Evolutionary conservation across 352 stramenopile genomes (phyloP).

Genomic region (Globisporangium nagaii): DNA sequence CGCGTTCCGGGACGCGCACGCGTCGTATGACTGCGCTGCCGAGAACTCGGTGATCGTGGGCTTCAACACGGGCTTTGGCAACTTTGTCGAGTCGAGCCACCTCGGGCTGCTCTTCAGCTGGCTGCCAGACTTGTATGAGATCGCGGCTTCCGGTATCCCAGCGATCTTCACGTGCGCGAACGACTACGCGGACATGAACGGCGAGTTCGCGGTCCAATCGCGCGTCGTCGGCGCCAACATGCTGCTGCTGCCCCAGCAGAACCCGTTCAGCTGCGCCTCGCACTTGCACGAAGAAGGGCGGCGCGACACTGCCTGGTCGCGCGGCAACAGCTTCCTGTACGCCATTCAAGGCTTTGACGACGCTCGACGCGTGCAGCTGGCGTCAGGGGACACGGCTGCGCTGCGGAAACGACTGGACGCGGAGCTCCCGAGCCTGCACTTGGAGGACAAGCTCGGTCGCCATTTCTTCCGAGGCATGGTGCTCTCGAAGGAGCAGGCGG

Average conservation of each 20-base stretch:
- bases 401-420: conserved; percentile 43
- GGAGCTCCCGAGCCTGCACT: conserved; percentile 41
- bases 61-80: conserved; percentile 78
- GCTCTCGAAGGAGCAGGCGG: conserved; percentile 59
- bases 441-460: conserved; percentile 46
- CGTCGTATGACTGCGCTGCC: conserved; percentile 22
- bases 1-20: conserved; percentile 31
- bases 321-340: conserved; percentile 70
- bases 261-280: conserved; percentile 66
- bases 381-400: conserved; percentile 16
- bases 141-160: conserved; percentile 44
- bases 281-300: conserved; percentile 70
- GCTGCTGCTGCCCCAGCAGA: conserved; percentile 57
- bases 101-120: conserved; percentile 63
- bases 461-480: conserved; percentile 62
- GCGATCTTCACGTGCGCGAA: conserved; percentile 74
- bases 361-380: conserved; percentile 17
- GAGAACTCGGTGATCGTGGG: conserved; percentile 52
- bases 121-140: conserved; percentile 55
- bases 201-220: conserved; percentile 68
- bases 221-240: conserved; percentile 57
- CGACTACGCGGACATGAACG: conserved; percentile 75
- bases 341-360: conserved; percentile 38
- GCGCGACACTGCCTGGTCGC: conserved; percentile 56
- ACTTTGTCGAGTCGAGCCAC: conserved; percentile 55